Base-by-base conservation (phyloP, 352 stramenopile species). In the Pythium aquatile region DNA sequence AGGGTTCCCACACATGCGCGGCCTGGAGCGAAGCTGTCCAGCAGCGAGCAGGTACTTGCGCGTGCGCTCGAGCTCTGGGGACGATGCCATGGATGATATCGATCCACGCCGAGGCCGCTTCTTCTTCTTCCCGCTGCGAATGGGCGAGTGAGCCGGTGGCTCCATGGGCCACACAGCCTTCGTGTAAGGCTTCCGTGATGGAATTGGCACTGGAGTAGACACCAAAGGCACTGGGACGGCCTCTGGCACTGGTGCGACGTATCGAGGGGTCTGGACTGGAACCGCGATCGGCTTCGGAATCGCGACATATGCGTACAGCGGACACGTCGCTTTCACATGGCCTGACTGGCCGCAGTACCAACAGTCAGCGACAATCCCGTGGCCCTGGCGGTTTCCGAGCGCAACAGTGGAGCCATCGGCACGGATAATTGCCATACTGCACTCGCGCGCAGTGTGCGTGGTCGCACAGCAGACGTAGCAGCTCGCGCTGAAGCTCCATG, bases 321-420 rank as follows among this genome's bases (percentile, higher is more conserved):
- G 85, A 51, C 82, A 93, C 61, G 82, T 73, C 20, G 77, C 76
- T 68, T 93, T 93, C 61, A 86, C 86, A 60, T 93, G 85, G 0
- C 83, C 82, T 20, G 77, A 72, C 40, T 83, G 78, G 6, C 85
- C 85, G 46, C 85, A 93, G 54, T 93, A 93, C 85, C 85, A 93
- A 67, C 85, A 93, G 35, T 91, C 81, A 1, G 72, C 71, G 20
- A 83, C 61, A 9, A 35, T 24, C 6, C 24, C 24, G 39, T 26
- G 48, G 20, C 29, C 10, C 46, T 30, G 7, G 3, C 63, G 56
- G 9, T 8, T 33, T 4, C 61, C 54, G 3, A 68, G 6, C 16
- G 61, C 54, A 2, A 63, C 61, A 13, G 61, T 68, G 32, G 61
- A 62, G 24, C 61, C 61, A 30, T 68, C 61, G 9, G 57, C 51